Evolutionary conservation across 371 early-diverging fungal genomes (phyloP).

Genomic region (Phascolomyces articulosus): DNA sequence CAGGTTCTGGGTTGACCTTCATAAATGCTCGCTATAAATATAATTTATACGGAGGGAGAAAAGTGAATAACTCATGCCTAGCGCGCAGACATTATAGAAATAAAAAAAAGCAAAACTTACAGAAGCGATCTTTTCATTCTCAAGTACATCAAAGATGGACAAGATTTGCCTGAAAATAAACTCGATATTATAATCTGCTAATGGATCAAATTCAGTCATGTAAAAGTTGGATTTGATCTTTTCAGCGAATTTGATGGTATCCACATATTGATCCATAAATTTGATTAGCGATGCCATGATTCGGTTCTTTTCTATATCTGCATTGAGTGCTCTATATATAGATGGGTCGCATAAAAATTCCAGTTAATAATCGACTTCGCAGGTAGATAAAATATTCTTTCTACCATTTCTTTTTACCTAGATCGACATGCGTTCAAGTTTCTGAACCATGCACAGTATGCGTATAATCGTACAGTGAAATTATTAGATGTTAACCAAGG

Average conservation of each 20-base stretch:
- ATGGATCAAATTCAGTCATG: slow-evolving; percentile 54
- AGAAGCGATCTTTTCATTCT: slow-evolving; percentile 62
- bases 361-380: too few relatives aligned
- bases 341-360: not conserved
- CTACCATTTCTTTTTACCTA: too few relatives aligned
- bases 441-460: slow-evolving; percentile 40
- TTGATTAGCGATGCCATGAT: slow-evolving; percentile 25
- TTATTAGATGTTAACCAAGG: slow-evolving; percentile 52
- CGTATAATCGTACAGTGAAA: slow-evolving; percentile 42
- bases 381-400: too few relatives aligned
- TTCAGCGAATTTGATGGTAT: slow-evolving; percentile 48
- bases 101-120: slow-evolving; percentile 22
- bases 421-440: slow-evolving; percentile 32
- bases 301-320: slow-evolving; percentile 28
- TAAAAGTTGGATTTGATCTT: slow-evolving; percentile 54
- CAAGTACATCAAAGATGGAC: slow-evolving; percentile 48
- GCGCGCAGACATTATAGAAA: not conserved
- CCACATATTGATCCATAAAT: slow-evolving; percentile 46
- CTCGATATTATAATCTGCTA: slow-evolving; percentile 56
- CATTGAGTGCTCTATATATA: slow-evolving; percentile 14
- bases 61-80: too few relatives aligned
- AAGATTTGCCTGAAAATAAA: slow-evolving; percentile 61
- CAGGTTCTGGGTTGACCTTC: slow-evolving; percentile 28
- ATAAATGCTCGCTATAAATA: slow-evolving; percentile 34
- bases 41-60: not conserved